Evolutionary conservation across 345 rosid genomes (phyloP).

Genomic region (Psidium friedrichsthalianum): DNA sequence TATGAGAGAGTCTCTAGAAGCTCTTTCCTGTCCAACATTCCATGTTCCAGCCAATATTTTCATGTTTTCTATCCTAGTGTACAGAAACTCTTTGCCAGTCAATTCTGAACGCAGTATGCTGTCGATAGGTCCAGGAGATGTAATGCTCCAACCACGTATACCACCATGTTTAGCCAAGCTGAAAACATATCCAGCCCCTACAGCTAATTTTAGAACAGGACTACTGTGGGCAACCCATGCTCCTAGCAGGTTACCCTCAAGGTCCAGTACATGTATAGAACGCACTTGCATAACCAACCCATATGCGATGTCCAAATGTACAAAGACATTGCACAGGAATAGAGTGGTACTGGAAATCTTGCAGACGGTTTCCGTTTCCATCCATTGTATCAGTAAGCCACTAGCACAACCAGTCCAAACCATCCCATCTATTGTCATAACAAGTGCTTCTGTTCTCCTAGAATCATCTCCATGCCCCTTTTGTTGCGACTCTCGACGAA

Average conservation of each 20-base stretch:
- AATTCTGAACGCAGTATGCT: constrained; percentile 42
- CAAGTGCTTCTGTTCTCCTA: constrained; percentile 69
- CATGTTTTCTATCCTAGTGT: constrained; percentile 43
- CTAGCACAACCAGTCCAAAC: constrained; percentile 81
- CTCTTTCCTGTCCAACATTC: constrained; percentile 98
- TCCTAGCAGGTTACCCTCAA: constrained; percentile 66
- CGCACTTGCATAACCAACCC: constrained; percentile 90
- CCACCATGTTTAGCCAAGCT: constrained; percentile 94
- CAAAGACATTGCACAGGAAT: constrained; percentile 78
- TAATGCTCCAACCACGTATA: constrained; percentile 74
- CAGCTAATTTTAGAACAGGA: constrained; percentile 65
- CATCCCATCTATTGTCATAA: constrained; percentile 49
- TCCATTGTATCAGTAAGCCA: constrained; percentile 77
- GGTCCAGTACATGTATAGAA: constrained; percentile 59
- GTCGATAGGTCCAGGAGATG: constrained; percentile 88
- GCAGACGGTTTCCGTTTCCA: constrained; percentile 68
- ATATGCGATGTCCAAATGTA: constrained; percentile 55
- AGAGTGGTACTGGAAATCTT: constrained; percentile 46
- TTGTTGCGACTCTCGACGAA: constrained; percentile 79
- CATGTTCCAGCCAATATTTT: constrained; percentile 76
- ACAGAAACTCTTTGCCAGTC: constrained; percentile 40
- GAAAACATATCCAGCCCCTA: constrained; percentile 54
- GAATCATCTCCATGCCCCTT: constrained; percentile 76
- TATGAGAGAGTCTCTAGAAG: constrained; percentile 62
- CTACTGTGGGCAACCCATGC: constrained; percentile 73